These are phyloP conservation scores for Berkeleyomyces rouxiae DNA, from an alignment of 2,329 filamentous ascomycete species.

Conservation along the genomic window DNA sequence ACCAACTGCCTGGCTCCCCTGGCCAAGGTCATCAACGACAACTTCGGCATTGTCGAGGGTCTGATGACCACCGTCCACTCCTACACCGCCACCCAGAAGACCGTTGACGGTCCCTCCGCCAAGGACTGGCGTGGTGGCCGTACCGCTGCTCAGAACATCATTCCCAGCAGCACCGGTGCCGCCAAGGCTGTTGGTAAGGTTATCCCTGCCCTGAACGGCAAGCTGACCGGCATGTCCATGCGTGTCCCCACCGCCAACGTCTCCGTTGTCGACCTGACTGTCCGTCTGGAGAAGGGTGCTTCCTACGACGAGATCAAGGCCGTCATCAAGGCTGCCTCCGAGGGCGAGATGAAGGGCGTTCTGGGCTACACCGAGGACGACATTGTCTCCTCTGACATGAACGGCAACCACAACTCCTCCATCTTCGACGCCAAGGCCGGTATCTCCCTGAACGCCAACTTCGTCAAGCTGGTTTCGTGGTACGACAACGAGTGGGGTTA, in stretches of 20 bases:
- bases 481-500: slow-evolving; percentile 99
- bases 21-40: slow-evolving; percentile 98
- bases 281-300: slow-evolving; percentile 81
- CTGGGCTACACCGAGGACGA: slow-evolving; percentile 95
- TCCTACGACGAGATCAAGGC: slow-evolving; percentile 85
- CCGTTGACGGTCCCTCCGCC: slow-evolving; percentile 87
- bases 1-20: slow-evolving; percentile 99
- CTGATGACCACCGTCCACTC: slow-evolving; percentile 99
- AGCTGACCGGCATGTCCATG: slow-evolving; percentile 99
- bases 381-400: slow-evolving; percentile 83
- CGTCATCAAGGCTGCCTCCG: slow-evolving; percentile 71
- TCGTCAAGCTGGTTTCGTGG: slow-evolving; percentile 96
- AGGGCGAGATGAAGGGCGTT: slow-evolving; percentile 76
- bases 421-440: slow-evolving; percentile 99
- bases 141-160: slow-evolving; percentile 98
- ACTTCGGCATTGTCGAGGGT: slow-evolving; percentile 93
- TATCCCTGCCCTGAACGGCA: slow-evolving; percentile 94
- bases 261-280: slow-evolving; percentile 94
- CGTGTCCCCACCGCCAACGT: slow-evolving; percentile 98
- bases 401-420: slow-evolving; percentile 83
- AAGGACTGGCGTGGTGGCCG: slow-evolving; percentile 99
- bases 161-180: slow-evolving; percentile 95
- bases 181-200: slow-evolving; percentile 99
- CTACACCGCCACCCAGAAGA: slow-evolving; percentile 99
- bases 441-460: slow-evolving; percentile 96